Conservation (phyloP, 2,329 filamentous ascomycete genomes). For the Cladophialophora yegresii region DNA sequence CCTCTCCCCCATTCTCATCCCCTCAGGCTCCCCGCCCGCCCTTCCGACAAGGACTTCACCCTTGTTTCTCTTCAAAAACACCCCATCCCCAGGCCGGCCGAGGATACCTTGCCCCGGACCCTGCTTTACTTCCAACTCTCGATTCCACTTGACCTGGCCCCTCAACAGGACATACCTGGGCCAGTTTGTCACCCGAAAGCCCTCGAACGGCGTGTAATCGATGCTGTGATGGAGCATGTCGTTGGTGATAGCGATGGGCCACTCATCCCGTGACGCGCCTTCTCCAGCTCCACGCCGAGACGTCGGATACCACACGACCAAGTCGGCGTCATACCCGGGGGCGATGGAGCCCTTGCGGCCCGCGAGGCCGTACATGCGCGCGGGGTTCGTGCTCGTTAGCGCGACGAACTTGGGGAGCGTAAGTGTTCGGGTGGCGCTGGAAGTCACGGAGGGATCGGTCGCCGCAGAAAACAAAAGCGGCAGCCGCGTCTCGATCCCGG, state of each 20-base stretch:
- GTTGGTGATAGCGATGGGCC: conserved; percentile 36
- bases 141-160: conserved; percentile 41
- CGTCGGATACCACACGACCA: conserved; percentile 48
- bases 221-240: conserved; percentile 42
- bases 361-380: conserved; percentile 49
- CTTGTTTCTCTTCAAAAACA: conserved; percentile 43
- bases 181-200: conserved; percentile 41
- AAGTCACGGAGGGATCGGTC: conserved; percentile 11
- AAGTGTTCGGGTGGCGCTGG: conserved; percentile 18
- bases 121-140: conserved; percentile 36
- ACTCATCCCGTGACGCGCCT: background rate
- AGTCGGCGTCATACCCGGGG: conserved; percentile 49
- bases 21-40: conserved; percentile 17
- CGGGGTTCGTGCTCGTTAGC: conserved; percentile 49
- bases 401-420: conserved; percentile 49
- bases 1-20: conserved; percentile 30
- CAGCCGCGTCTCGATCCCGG: conserved; percentile 48
- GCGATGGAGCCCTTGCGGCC: conserved; percentile 46
- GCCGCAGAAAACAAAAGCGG: conserved; percentile 44
- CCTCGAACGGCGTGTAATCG: conserved; percentile 45
- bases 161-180: conserved; percentile 42
- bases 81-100: conserved; percentile 41
- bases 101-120: conserved; percentile 37
- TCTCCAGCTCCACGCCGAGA: conserved; percentile 24
- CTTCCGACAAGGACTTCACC: conserved; percentile 36